These are phyloP conservation scores for Dothistroma septosporum DNA, from an alignment of 2,329 filamentous ascomycete genomes.

Conservation along the genomic window DNA sequence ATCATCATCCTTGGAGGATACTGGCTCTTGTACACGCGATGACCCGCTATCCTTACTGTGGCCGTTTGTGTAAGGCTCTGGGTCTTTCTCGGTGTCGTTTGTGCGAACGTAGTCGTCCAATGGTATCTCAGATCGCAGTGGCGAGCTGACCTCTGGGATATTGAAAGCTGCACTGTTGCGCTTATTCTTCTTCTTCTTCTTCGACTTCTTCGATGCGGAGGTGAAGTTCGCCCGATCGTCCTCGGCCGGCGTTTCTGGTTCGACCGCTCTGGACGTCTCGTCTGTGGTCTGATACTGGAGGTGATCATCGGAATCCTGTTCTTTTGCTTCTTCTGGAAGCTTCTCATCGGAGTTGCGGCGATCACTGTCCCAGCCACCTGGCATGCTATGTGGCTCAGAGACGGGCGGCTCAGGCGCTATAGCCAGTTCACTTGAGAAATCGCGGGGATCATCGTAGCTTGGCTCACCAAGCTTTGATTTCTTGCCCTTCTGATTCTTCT, in stretches of 20 bases:
- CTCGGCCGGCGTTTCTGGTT: slow-evolving; percentile 17
- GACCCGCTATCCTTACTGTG: background rate
- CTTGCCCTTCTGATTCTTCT: slow-evolving; percentile 38
- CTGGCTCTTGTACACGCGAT: background rate
- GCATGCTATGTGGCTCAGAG: slow-evolving; percentile 22
- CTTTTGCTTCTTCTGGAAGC: slow-evolving; percentile 11
- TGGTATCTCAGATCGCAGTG: slow-evolving; percentile 43
- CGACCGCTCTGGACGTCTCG: slow-evolving; percentile 6
- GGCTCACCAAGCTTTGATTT: slow-evolving; percentile 33
- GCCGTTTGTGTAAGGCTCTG: slow-evolving; percentile 12
- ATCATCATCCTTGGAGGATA: background rate
- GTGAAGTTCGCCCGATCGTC: slow-evolving; percentile 21
- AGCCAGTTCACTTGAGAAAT: slow-evolving; percentile 5
- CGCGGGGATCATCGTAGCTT: slow-evolving; percentile 35
- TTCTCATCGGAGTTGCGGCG: slow-evolving; percentile 25
- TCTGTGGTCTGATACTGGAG: slow-evolving; percentile 23
- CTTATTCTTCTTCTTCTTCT: slow-evolving; percentile 46
- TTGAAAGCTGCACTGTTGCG: slow-evolving; percentile 42
- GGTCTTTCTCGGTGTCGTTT: slow-evolving; percentile 1
- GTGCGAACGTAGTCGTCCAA: slow-evolving; percentile 42
- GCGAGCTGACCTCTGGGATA: slow-evolving; percentile 41
- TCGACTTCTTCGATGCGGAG: slow-evolving; percentile 23
- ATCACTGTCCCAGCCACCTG: slow-evolving; percentile 27
- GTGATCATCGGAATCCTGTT: slow-evolving; percentile 20
- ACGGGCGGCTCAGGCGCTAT: slow-evolving; percentile 1